Evolutionary conservation across 306 rosid species (phyloP), one percentile per base, ranked within the genome.

Genomic region (Lathyrus tuberosus): DNA sequence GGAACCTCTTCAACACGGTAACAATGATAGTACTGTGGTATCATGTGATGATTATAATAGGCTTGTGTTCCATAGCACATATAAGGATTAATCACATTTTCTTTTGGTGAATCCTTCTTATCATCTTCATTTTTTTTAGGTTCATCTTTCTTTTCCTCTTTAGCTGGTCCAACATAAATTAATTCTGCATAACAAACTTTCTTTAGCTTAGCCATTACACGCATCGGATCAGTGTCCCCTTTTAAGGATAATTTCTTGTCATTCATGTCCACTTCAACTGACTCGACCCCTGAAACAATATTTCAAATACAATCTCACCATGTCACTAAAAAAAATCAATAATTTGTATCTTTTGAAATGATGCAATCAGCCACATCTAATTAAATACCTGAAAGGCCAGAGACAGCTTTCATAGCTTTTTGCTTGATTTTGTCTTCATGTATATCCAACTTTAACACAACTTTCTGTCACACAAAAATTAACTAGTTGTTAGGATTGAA

Each of bases 361-460:
- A 24, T 2, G 26, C 1, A 24, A 24, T n/a, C 26, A 24, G 3
- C 1, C 1, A 24, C 3, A 24, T 2, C 3, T 0, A 24, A n/a
- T 0, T 3, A 26, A 26, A 26, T 85, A 90, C 97, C 95, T 76
- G 67, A 46, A n/a, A 88, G 60, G 26, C 84, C 86, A 44, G 97
- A 88, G 49, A 83, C 90, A 48, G 75, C 67, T 62, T 38, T 84
- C 92, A 84, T 81, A 18, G 88, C 86, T 58, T 85, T 91, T 54
- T 69, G 28, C 82, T 74, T 88, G 15, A 40, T n/a, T 67, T 2
- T 84, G 48, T 86, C 83, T 5, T 91, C 85, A 16, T 74, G 3
- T 24, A 86, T 1, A 8, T 67, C 74, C 81, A 91, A 33, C 46
- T 76, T 85, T 80, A 88, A 12, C 65, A 91, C 79, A 14, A 83